phyloP scores from a whole-genome alignment of 306 rosid species.

The Elaeagnus macrophylla region DNA sequence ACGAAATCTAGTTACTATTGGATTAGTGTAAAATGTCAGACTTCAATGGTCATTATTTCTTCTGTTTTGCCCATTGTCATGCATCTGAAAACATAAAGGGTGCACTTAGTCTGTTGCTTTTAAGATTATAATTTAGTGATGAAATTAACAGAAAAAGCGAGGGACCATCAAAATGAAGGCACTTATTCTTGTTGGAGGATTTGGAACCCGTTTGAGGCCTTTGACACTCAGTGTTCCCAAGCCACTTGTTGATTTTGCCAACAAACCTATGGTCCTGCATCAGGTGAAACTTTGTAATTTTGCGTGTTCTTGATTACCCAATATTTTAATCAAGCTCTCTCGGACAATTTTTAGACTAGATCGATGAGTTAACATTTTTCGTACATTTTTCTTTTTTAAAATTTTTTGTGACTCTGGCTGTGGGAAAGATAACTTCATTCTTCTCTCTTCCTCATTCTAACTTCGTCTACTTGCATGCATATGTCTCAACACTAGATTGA shows the following conservation, averaged over 20 bases:
- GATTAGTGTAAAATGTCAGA: too few species aligned
- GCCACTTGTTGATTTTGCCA: conserved; percentile 25
- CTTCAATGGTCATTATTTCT: too few species aligned
- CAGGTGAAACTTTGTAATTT: conserved; percentile 14
- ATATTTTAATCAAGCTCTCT: not conserved
- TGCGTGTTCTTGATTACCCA: not conserved
- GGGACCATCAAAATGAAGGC: conserved; percentile 13
- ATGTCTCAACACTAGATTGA: not conserved
- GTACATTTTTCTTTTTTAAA: too few species aligned
- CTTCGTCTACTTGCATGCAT: not conserved
- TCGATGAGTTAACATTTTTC: not conserved
- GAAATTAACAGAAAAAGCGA: too few species aligned
- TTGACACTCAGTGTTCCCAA: conserved; percentile 21
- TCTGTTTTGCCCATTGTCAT: too few species aligned
- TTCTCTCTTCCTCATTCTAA: not conserved
- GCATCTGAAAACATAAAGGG: too few species aligned
- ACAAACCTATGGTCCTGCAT: conserved; percentile 25
- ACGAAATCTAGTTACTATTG: too few species aligned
- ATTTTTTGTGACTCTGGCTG: too few species aligned
- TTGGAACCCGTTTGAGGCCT: conserved; percentile 22
- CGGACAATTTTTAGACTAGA: not conserved
- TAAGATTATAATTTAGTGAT: too few species aligned
- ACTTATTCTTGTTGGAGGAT: conserved; percentile 21
- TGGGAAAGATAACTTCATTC: not conserved
- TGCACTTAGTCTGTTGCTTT: too few species aligned